Evolutionary conservation across 2,329 filamentous ascomycete species (phyloP), one percentile per base, ranked within the genome.

Genomic region (Fusarium globosum): DNA sequence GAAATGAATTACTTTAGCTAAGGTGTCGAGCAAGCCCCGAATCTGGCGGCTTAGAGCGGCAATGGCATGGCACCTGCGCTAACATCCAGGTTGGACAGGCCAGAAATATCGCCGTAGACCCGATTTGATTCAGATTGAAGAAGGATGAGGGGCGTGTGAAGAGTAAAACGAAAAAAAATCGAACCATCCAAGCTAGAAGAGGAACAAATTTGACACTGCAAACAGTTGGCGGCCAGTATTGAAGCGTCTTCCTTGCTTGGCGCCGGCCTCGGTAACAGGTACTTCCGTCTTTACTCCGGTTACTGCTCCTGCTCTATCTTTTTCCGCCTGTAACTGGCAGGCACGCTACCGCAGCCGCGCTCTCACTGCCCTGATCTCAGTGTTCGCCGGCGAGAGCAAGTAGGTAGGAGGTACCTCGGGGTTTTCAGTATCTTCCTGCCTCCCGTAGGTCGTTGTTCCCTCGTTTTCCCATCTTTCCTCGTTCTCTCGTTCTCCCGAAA

Each of bases 31-130:
- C 23, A 39, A 62, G 68, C 59, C 66, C 66, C 66, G 63, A 76
- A 71, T 76, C 66, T 72, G 64, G 72, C 76, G 76, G 76, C 75
- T 78, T 78, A 71, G 73, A 77, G 75, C 77, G 77, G 76, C 75
- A 78, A 79, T 74, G 76, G 69, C 68, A 77, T 77, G 73, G 72
- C 69, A 77, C 58, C 66, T 70, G 65, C 71, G 67, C 76, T 79
- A 78, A 75, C 26, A 62, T 53, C 58, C 57, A 69, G 70, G 68
- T 67, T 63, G 62, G 63, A 72, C 56, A 67, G 74, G 68, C 61
- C 52, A 69, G 61, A 69, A 58, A 69, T 66, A 67, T 71, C 49
- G 69, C 74, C 69, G 67, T 77, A 77, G 66, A 72, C 74, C 75
- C 74, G 75, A 79, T 76, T 73, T 60, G 71, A 73, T 70, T 65